Base-by-base conservation (phyloP, 306 rosid genomes). In the Castanopsis chinensis region DNA sequence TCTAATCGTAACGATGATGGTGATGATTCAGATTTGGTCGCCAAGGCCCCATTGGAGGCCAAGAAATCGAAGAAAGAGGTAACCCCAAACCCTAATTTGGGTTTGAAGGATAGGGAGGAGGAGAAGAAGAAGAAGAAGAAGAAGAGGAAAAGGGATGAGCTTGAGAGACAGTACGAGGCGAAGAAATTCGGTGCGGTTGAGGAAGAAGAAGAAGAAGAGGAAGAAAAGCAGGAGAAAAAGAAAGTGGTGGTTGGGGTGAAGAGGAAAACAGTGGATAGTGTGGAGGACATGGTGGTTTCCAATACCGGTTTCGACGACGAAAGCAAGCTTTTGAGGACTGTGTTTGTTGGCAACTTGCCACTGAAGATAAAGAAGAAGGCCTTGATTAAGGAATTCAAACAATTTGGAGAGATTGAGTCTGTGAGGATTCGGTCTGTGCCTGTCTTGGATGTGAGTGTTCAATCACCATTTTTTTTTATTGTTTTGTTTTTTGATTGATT, bases 371-470 rank as follows among this genome's bases (percentile, higher is more conserved):
- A 93, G 78, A 93, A 93, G 89, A 95, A 95, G 85, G 87, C 85
- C 67, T 75, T 95, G 74, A 74, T 85, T 59, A 90, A 83, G 83
- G 98, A 95, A 77, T 95, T 95, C 71, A 80, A 75, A 84, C 84
- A 85, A 55, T 95, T 91, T 81, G 99, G 98, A 13, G 99, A 95
- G 85, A 91, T 95, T 28, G 97, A 95, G 65, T 93, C 98, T 25
- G 94, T 95, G 65, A 95, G 99, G 89, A 84, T 93, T 80, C 98
- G 99, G 5, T 95, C 98, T n/a, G 91, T 95, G 61, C 98, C 98
- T 2, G 30, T 95, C 54, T 73, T 85, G 67, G 97, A 95, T 83
- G 99, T 95, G 86, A 83, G 99, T 88, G 2, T 79, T 83, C 20
- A 35, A 45, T n/a, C 12, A 61, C 74, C 37, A 6, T 69, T 56